These are phyloP conservation scores for Micractinium conductrix DNA, from an alignment of 139 green algal genomes.

Conservation along the genomic window DNA sequence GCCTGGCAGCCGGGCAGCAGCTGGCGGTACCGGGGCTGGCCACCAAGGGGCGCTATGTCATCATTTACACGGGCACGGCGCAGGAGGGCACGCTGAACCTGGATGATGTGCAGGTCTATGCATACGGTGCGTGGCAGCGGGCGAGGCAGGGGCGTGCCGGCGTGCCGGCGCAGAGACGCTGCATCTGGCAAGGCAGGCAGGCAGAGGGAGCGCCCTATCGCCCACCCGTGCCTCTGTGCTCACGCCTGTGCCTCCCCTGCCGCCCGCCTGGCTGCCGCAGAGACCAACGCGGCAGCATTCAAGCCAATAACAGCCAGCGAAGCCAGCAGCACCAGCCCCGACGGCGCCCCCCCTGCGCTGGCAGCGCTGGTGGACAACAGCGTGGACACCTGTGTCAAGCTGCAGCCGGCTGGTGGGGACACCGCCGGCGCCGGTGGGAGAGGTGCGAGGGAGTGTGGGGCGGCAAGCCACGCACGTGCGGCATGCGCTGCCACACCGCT, in stretches of 20 bases:
- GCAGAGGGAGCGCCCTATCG: not conserved
- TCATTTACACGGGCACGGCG: constrained; percentile 28
- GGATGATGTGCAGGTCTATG: constrained; percentile 38
- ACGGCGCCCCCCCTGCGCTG: not conserved
- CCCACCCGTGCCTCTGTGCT: not conserved
- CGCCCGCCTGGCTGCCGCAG: not conserved
- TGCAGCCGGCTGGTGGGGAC: not conserved
- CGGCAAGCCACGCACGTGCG: too few relatives aligned
- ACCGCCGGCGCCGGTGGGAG: too few relatives aligned
- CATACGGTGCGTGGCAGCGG: not conserved
- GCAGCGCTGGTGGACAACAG: constrained; percentile 22
- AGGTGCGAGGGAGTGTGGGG: too few relatives aligned
- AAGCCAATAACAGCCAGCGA: constrained; percentile 27
- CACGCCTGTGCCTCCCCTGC: not conserved
- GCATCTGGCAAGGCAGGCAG: too few relatives aligned
- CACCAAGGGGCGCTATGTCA: constrained; percentile 35
- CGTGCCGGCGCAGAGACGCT: too few relatives aligned
- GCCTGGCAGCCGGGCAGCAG: constrained; percentile 27
- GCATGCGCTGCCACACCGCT: too few relatives aligned
- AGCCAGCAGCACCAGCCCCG: not conserved
- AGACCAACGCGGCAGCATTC: constrained; percentile 28
- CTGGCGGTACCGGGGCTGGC: not conserved
- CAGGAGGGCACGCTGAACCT: constrained; percentile 25
- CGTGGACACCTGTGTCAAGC: constrained; percentile 2
- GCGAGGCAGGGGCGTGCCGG: too few relatives aligned